Evolutionary conservation across 1,284 basidiomycete genomes (phyloP), one percentile per base, ranked within the genome.

Genomic region (Cryptococcus sp.): DNA sequence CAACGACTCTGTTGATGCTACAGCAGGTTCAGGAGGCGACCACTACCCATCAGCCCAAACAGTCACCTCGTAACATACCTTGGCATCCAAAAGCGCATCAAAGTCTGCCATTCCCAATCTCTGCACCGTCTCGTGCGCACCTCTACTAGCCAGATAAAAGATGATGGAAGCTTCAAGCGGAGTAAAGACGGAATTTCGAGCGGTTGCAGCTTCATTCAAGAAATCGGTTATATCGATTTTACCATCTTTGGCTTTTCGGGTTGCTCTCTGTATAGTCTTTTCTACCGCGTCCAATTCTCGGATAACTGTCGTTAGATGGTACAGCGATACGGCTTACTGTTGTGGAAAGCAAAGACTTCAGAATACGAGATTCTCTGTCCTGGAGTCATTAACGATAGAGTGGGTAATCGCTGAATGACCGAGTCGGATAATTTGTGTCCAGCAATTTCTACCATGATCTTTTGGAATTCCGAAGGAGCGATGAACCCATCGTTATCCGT

Each of bases 111-210:
- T 75, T 7, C 88, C 81, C 46, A 96, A 81, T 19, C 91, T 82
- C 44, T 72, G 61, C n/a, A 52, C 56, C 60, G 84, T 82, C 4
- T 79, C 76, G 47, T 58, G 56, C 44, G 79, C 77, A 5, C 91
- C 91, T 50, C 90, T 83, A 18, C 86, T 85, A 16, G 90, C 91
- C 76, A 96, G 96, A 75, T 97, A 92, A 78, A 94, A 97, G 64
- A 96, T 85, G 65, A 96, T 94, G 52, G 85, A 85, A 23, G 89
- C 91, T 72, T 97, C 91, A 88, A 96, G 93, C 2, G 92, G 92
- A 1, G 90, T 93, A 73, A 96, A 94, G 48, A 91, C 80, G 34
- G 87, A 86, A 73, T 94, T 94, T 43, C 92, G 86, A 60, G 91
- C 89, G 59, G 62, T 67, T 1, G 75, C 73, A 13, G 78, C 77